Evolutionary conservation across 129 eudicot species (phyloP), one percentile per base, ranked within the genome.

Genomic region (Escallonia rubra): DNA sequence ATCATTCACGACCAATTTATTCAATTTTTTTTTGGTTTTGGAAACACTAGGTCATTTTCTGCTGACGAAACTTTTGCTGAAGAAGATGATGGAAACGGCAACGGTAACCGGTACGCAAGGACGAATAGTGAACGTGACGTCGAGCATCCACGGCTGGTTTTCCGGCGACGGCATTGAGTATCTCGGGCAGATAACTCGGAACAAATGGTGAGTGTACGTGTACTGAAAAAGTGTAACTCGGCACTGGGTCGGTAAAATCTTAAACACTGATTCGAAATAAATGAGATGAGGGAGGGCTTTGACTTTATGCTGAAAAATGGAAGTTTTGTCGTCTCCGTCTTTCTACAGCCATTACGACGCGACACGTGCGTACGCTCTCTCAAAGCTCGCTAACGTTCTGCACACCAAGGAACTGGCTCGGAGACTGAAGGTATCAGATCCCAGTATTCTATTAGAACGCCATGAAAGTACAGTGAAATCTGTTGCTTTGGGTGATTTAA

Each of bases 361-460:
- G 63, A 93, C 96, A 84, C 96, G 99, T 86, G 99, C 99, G 40
- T 93, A 93, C 76, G 88, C 99, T 39, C 79, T 89, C 75, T 93
- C 99, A 74, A 93, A 93, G 86, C 92, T 93, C 43, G 98, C 99
- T 51, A 93, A 89, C 88, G 91, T 93, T 77, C 82, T 93, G 81
- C 96, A 89, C 74, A 86, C 99, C 84, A 86, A 84, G 87, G 99
- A 86, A 76, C 96, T 92, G 64, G 95, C 92, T 71, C 73, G 23
- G 59, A 79, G 75, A 72, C 85, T 89, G 71, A 69, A 76, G 80
- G 96, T 89, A n/a, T n/a, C n/a, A 49, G 2, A 2, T 70, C 39
- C 5, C 5, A 68, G 56, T 59, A n/a, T n/a, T n/a, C n/a, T n/a
- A n/a, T n/a, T n/a, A 46, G 54, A 58, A 9, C 5, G 34, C 14